Base-by-base conservation (phyloP, 805 yeast genomes). In the Huiozyma naganishii region DNA sequence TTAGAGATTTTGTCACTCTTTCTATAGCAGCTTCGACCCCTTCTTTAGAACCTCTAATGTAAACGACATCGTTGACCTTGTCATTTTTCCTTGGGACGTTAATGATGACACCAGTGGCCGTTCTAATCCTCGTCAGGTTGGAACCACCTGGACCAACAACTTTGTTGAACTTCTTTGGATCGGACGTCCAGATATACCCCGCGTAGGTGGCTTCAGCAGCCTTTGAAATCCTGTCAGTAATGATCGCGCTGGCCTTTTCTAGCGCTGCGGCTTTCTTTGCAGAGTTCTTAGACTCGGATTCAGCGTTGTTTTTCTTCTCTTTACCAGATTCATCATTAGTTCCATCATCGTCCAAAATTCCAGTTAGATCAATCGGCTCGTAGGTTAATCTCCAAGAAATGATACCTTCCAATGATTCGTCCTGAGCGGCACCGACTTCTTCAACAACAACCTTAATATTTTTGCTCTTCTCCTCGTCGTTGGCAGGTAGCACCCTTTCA, bases 121-220 rank as follows among this genome's bases (percentile, higher is more conserved):
- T 66, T 67, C 92, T 78, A 46, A 85, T 71, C 50, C 66, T 65
- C 54, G 73, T 77, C 57, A 86, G 69, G 48, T 74, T 77, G 32
- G 78, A 64, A 39, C 95, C 95, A 52, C 76, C 80, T 11, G 86
- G 78, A 7, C 95, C 95, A 49, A 87, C 75, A 42, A 86, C 69
- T 58, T 71, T 74, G 45, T 81, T 73, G 61, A 83, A 81, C 38
- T 59, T 58, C 28, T 64, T 57, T 10, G 77, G 64, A 45, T 75
- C 70, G 36, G 74, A 62, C 35, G 77, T 64, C 73, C 82, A 81
- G 47, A 83, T 64, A 74, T 77, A 84, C 10, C 80, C 92, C 40
- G 66, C 68, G 36, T 66, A 54, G 37, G 71, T 69, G 41, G 76
- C 77, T 23, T 56, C 53, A 45, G 68, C 55, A 41, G 76, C 77